A percentile compares a stretch with the other conserved stretches of the same genome.
Conservation (phyloP, 2,329 filamentous ascomycete species). For the Macrophomina phaseolina region DNA sequence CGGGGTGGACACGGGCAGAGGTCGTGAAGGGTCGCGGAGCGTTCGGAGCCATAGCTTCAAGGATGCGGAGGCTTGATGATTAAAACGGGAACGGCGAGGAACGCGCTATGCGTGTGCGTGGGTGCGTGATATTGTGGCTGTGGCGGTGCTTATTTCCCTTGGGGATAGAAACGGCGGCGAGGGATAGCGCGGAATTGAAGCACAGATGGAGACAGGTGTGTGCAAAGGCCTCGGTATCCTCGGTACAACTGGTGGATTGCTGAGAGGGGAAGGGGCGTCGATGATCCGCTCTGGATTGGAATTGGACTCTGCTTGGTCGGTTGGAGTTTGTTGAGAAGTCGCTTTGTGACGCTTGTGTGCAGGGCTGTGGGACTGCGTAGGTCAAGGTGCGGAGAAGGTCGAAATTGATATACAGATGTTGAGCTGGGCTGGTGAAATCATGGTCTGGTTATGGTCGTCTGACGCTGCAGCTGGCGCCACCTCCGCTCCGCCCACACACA, state of each 20-base stretch:
- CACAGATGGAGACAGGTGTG: not conserved
- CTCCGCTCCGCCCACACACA: slow-evolving; percentile 9
- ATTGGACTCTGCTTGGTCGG: not conserved
- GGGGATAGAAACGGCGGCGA: not conserved
- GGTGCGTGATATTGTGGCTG: slow-evolving; percentile 3
- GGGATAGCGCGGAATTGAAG: not conserved
- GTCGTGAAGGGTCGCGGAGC: slow-evolving; percentile 27
- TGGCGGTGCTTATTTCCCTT: slow-evolving; percentile 9
- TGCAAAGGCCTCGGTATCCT: slow-evolving; percentile 15
- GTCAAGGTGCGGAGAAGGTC: not conserved
- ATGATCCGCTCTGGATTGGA: not conserved
- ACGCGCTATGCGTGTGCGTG: not conserved
- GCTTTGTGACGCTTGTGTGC: not conserved
- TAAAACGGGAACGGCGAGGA: not conserved
- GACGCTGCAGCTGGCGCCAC: slow-evolving; percentile 10
- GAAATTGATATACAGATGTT: slow-evolving; percentile 8
- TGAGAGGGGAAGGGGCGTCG: not conserved
- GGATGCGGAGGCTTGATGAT: not conserved
- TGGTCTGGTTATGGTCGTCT: slow-evolving; percentile 19
- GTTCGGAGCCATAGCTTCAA: slow-evolving; percentile 20
- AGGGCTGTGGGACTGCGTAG: not conserved
- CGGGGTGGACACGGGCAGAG: slow-evolving; percentile 28
- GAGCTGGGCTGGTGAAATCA: slow-evolving; percentile 7
- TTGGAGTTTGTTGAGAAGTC: not conserved
- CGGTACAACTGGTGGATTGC: slow-evolving; percentile 1